phyloP scores from a whole-genome alignment of 208 protist genomes.

The Acanthamoeba lenticulata region DNA sequence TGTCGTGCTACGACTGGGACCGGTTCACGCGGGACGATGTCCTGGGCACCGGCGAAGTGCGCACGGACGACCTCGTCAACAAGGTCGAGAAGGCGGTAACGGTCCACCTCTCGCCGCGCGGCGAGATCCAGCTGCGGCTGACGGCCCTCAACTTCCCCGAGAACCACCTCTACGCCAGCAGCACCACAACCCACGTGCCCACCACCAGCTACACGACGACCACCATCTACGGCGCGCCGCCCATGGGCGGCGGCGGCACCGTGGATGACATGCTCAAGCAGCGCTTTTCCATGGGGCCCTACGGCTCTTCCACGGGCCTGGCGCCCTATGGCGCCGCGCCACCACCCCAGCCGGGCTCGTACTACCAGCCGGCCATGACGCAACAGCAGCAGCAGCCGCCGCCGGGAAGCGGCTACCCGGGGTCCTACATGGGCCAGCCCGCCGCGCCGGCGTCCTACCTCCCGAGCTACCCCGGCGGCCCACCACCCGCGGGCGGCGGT shows the following conservation, averaged over 20 bases:
- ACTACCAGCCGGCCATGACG: neutral
- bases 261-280: constrained; percentile 53
- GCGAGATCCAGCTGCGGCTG: constrained; percentile 15
- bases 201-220: neutral
- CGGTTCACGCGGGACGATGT: constrained; percentile 28
- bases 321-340: neutral
- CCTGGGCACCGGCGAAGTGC: constrained; percentile 21
- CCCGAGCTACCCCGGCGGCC: neutral
- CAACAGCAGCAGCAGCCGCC: neutral
- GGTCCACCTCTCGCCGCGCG: constrained; percentile 14
- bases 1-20: constrained; percentile 31
- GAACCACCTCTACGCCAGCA: neutral
- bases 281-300: constrained; percentile 35
- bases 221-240: neutral
- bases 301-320: neutral
- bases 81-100: constrained; percentile 12
- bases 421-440: neutral
- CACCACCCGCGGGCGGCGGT: neutral
- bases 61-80: neutral
- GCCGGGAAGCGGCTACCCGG: neutral
- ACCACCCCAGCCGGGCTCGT: neutral
- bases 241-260: neutral
- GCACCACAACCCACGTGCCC: neutral
- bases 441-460: neutral
- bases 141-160: constrained; percentile 14